A percentile compares a stretch with the other conserved stretches of the same genome.
These are phyloP conservation scores for Trichoderma hamatum DNA, from an alignment of 2,329 filamentous ascomycete genomes.

Conservation along the genomic window DNA sequence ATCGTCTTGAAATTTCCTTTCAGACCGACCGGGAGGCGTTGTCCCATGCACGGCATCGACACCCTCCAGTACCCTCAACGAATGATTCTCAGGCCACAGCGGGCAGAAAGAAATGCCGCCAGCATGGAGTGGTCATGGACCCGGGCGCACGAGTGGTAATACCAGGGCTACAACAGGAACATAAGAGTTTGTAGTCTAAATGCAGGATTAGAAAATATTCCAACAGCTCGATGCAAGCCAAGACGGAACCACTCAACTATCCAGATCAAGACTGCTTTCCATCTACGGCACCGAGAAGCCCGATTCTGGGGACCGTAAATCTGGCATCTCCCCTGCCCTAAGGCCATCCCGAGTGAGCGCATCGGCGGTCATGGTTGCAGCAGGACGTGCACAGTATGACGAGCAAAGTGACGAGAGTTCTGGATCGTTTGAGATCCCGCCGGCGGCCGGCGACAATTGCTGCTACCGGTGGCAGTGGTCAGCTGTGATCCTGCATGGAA, in stretches of 20 bases:
- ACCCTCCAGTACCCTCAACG: not conserved
- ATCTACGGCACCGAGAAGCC: conserved; percentile 5
- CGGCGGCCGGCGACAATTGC: conserved; percentile 2
- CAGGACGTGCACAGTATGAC: not conserved
- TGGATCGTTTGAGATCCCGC: conserved; percentile 6
- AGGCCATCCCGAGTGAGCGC: not conserved
- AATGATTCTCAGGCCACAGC: not conserved
- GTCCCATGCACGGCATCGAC: not conserved
- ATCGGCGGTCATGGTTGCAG: not conserved
- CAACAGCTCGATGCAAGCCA: not conserved
- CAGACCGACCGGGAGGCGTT: not conserved
- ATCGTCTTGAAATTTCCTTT: not conserved
- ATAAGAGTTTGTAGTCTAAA: not conserved
- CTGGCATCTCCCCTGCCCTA: conserved; percentile 18
- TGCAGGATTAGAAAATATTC: not conserved
- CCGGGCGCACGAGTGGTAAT: not conserved
- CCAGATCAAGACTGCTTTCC: not conserved
- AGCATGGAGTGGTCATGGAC: not conserved
- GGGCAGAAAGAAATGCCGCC: not conserved
- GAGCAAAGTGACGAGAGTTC: not conserved
- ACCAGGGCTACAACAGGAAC: not conserved
- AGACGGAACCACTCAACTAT: not conserved
- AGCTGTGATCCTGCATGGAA: conserved; percentile 21
- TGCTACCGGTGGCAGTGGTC: conserved; percentile 10
- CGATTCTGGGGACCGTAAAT: conserved; percentile 12